Evolutionary conservation across 2,329 filamentous ascomycete genomes (phyloP), one percentile per base, ranked within the genome.

Genomic region (Beauveria rudraprayagi): DNA sequence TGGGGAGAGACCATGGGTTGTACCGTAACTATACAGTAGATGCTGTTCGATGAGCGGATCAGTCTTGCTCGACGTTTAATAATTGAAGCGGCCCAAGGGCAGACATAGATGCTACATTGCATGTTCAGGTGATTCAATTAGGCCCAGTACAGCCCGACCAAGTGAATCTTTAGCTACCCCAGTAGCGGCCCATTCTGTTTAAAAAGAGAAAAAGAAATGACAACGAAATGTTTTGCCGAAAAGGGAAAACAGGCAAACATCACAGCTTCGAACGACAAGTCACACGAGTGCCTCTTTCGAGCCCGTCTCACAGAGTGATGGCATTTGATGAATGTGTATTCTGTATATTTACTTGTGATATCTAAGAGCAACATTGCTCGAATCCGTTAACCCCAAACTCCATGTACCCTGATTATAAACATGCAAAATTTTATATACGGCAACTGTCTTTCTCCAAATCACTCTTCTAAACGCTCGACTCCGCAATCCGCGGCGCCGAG

Each of bases 61-160:
- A 14, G 53, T 34, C 30, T 6, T 17, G 16, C 30, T 48, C 44
- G n/a, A 46, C 17, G 28, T 17, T 48, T 50, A 57, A 57, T 57
- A 57, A 50, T 50, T 57, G 44, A 57, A 57, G 54, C 54, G 28
- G 30, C 44, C 44, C 44, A 26, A n/a, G 8, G 55, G 55, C 28
- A 19, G 50, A 16, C 26, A 47, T 50, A 50, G 11, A 56, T 44
- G 22, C 10, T 24, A 28, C 2, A 30, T 9, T 48, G 11, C 11
- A 56, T 52, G 41, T n/a, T 17, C 7, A 50, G 22, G 30, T 26
- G 14, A 24, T 24, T 48, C 6, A 14, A 3, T 9, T 10, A 24
- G 17, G 2, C 46, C 9, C 22, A 22, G 44, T 16, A 11, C 3
- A 51, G 28, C 28, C 28, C 3, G 9, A 30, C 28, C 9, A 3